Evolutionary conservation across 352 stramenopile genomes (phyloP), one percentile per base, ranked within the genome.

Genomic region (Globisporangium irregulare): DNA sequence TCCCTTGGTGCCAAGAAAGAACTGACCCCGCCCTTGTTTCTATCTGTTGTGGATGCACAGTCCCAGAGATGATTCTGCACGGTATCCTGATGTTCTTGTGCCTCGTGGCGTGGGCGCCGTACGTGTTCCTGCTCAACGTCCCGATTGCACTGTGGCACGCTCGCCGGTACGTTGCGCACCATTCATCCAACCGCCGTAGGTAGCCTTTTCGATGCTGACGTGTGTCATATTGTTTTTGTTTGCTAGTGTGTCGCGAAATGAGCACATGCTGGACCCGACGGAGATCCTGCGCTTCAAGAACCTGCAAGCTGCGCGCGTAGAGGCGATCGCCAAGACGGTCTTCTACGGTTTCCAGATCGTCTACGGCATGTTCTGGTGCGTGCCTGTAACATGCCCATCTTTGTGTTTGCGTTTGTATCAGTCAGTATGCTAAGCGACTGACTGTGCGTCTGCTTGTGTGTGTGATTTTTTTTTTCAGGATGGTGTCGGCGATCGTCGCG

Each of bases 221-320:
- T 50, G 2, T 50, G 15, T 10, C 20, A 6, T 9, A 24, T 51
- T 60, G 8, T 59, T 22, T 15, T 1, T 71, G 36, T 24, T 12
- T 70, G 22, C 2, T 50, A 92, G 84, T 43, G 73, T 90, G 15
- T 79, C 90, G 81, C 78, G 73, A 41, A 93, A 93, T 62, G 86
- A 95, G 61, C 86, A 95, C 69, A 65, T 92, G 70, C 77, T 95
- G 67, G 87, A 95, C 59, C 87, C 87, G 54, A 95, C 87, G 0
- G 87, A 95, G 72, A 95, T 95, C 71, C 67, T 95, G 62, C 87
- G 87, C 54, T 95, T 91, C 74, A 95, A 94, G 67, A 93, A 93
- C 65, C 73, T 95, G 32, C 86, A 91, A 41, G 79, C 82, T 27
- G 84, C 87, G 38, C 86, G 87, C 59, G 75, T 87, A 50, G 86